phyloP scores from a whole-genome alignment of 805 yeast genomes.

The Saccharomycopsis malanga region DNA sequence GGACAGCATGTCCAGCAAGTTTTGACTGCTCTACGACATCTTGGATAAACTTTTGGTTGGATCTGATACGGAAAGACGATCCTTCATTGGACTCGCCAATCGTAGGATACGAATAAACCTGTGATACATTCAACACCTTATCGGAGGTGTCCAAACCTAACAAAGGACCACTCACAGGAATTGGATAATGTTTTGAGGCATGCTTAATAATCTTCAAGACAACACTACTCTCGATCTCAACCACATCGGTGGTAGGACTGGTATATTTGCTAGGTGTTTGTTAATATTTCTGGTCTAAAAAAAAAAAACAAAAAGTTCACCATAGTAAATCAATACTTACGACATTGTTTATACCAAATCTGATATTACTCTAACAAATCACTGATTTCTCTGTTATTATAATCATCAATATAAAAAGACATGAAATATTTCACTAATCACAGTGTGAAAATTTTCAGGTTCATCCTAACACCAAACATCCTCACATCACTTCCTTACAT shows the following conservation, averaged over 20 bases:
- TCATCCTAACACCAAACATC: too few species aligned
- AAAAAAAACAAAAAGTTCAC: neutral
- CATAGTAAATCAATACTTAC: neutral
- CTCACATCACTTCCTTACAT: too few species aligned
- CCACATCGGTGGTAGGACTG: constrained; percentile 14
- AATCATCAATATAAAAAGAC: too few species aligned
- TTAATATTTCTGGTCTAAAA: neutral
- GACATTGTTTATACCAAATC: too few species aligned
- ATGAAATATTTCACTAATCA: too few species aligned
- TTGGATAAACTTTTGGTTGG: constrained; percentile 60
- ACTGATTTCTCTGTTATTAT: too few species aligned
- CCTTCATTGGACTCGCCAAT: constrained; percentile 53
- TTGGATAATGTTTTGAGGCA: constrained; percentile 56
- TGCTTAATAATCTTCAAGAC: constrained; percentile 59
- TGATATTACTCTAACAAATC: too few species aligned
- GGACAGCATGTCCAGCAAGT: constrained; percentile 58
- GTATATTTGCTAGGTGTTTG: constrained; percentile 19
- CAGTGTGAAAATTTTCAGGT: too few species aligned
- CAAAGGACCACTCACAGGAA: constrained; percentile 60
- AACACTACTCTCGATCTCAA: constrained; percentile 29
- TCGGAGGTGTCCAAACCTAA: constrained; percentile 63
- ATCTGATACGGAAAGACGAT: constrained; percentile 51
- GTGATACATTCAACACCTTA: constrained; percentile 41
- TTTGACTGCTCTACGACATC: constrained; percentile 58
- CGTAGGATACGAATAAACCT: constrained; percentile 61